A percentile compares a stretch with the other conserved stretches of the same genome.
These are phyloP conservation scores for Chiua virens DNA, from an alignment of 768 basidiomycete genomes.

Conservation along the genomic window DNA sequence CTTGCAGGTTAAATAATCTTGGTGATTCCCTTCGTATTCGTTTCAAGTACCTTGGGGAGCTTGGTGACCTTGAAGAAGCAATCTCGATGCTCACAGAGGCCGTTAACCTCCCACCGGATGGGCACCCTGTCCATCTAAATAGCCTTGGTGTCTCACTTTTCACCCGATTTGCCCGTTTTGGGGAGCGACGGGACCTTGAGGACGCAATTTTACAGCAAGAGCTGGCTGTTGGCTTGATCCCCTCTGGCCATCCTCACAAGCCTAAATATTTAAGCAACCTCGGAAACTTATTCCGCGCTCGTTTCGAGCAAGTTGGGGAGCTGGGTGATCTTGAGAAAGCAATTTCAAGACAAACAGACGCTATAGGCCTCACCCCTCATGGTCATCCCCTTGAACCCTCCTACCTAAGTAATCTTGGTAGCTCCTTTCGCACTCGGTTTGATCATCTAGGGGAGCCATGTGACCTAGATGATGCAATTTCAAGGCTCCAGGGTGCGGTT, in stretches of 20 bases:
- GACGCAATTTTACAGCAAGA: neutral
- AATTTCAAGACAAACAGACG: neutral
- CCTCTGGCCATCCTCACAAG: neutral
- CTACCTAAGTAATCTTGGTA: too few relatives aligned
- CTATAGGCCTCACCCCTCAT: too few relatives aligned
- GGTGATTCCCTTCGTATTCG: neutral
- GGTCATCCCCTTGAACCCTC: too few relatives aligned
- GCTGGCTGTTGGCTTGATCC: neutral
- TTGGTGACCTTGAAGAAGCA: neutral
- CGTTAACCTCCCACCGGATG: neutral
- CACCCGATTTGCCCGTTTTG: neutral
- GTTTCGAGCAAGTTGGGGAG: conserved; percentile 1
- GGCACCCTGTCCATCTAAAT: neutral
- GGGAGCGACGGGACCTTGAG: conserved; percentile 2
- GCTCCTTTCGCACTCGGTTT: too few relatives aligned
- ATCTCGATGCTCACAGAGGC: neutral
- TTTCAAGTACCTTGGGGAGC: neutral
- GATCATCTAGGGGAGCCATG: neutral
- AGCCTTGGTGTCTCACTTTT: neutral
- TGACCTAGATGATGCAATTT: neutral
- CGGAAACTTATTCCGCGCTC: neutral
- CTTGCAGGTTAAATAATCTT: neutral
- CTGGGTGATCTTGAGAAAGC: neutral
- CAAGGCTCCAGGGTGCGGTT: neutral
- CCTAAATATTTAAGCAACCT: neutral